Evolutionary conservation across 2,329 filamentous ascomycete species (phyloP), one percentile per base, ranked within the genome.

Genomic region (Fusarium nelsonii): DNA sequence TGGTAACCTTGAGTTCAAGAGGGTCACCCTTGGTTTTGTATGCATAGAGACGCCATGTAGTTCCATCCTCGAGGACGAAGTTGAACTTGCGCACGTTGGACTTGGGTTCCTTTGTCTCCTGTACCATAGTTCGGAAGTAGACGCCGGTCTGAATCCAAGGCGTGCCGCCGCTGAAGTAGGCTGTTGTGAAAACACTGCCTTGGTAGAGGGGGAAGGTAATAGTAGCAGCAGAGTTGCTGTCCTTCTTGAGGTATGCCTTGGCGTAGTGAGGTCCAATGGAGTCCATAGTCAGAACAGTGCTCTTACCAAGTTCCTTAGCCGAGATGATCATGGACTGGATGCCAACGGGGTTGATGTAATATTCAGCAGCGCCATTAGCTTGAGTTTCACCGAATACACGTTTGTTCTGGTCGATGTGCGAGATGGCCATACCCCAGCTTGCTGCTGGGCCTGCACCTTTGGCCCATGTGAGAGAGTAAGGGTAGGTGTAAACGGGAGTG

Each of bases 171-270:
- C 84, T 84, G 79, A 94, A 98, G 18, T 91, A 78, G 1, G 85
- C 94, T 6, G 94, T 97, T 18, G 97, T 84, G 73, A 94, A 97
- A 0, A 88, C 91, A 89, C 97, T 96, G 12, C 96, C 96, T 76
- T 98, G 95, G 0, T 97, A 89, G 9, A 97, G 76, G 0, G 94
- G 94, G 69, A 97, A 93, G 0, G 88, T 90, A 20, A 98, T 85
- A 2, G 86, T 83, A 1, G 91, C 86, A 2, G 83, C 77, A 9
- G 85, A 84, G 4, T 82, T 82, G n/a, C 78, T 75, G 23, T 83
- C 81, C 4, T 85, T 83, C 51, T 82, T 85, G 33, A 98, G 82
- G 44, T 92, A 90, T 45, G 93, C 88, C 67, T 93, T 89, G 15
- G 81, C 86, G 36, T 83, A 92, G 75, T 83, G 90, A 53, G 83